Base-by-base conservation (phyloP, 116 monocot genomes). In the Dioscorea cayenensis region DNA sequence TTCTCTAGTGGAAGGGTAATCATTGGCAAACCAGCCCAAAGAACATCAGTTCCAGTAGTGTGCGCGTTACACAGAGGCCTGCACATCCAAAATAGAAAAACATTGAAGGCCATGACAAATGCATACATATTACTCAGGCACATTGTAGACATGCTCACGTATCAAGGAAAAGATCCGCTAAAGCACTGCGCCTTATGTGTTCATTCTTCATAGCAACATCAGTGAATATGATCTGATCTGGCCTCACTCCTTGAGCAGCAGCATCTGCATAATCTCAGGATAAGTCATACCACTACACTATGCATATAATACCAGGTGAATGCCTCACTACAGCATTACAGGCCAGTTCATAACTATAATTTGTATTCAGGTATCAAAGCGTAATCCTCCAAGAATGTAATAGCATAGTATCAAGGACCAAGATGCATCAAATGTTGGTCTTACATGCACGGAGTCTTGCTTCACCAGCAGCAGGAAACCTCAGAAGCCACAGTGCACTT, bases 11-110 rank as follows among this genome's bases (percentile, higher is more conserved):
- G 97, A 32, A 93, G 83, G 21, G 97, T 97, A 60, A 97, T 77
- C 89, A 97, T 88, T 13, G 97, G 97, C 75, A 97, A 69, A 66
- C 97, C 97, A 64, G 97, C 93, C 97, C 93, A 93, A 11, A 97
- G 55, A 12, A 97, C 79, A 78, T 97, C 97, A 18, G 97, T 97
- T 17, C 97, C 97, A 10, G 97, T 97, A 22, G 97, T 97, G 78
- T 97, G 97, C 1, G 81, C 94, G 73, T 97, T 97, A 61, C 97
- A 97, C 28, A 97, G 66, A 4, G 97, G 97, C 60, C 97, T 97
- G 75, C 3, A 2, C 32, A 63, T 14, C 2, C 23, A 32, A 69
- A 17, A 52, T 29, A 14, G 7, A n/a, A 9, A 63, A 69, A 2
- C 55, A 38, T 68, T 76, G n/a, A 68, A 60, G 21, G 38, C n/a